Evolutionary conservation across 345 rosid species (phyloP).

Genomic region (Bruguiera sexangula): DNA sequence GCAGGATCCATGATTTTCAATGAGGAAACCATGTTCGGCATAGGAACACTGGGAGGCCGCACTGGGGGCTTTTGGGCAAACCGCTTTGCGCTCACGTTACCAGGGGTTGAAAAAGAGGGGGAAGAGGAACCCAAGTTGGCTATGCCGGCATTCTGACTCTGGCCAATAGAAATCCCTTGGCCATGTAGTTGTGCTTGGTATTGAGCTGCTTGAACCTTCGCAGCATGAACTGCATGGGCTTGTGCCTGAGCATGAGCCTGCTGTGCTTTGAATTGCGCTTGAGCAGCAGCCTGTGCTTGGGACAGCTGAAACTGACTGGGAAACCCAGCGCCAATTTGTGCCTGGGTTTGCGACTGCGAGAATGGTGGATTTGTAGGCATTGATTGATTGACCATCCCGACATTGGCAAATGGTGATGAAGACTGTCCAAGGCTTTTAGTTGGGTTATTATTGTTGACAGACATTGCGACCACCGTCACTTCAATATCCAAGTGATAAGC

Average conservation of each 20-base stretch:
- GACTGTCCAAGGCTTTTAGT: constrained; percentile 60
- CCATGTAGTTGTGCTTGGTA: constrained; percentile 81
- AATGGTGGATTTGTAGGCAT: constrained; percentile 56
- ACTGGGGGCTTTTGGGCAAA: constrained; percentile 67
- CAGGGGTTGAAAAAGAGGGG: constrained; percentile 63
- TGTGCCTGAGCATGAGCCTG: constrained; percentile 40
- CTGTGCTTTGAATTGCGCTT: constrained; percentile 49
- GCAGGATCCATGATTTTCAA: constrained; percentile 82
- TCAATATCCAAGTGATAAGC: background rate
- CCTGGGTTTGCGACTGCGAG: constrained; percentile 47
- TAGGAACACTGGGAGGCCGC: constrained; percentile 70
- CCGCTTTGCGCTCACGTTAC: constrained; percentile 51
- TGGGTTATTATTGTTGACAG: constrained; percentile 43
- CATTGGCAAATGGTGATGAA: constrained; percentile 74
- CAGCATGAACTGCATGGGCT: constrained; percentile 37
- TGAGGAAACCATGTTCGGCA: constrained; percentile 57
- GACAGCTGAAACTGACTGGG: constrained; percentile 65
- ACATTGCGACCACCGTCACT: constrained; percentile 30
- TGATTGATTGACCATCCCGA: constrained; percentile 57
- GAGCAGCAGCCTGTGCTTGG: constrained; percentile 64
- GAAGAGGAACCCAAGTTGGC: constrained; percentile 67
- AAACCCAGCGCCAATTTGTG: constrained; percentile 52
- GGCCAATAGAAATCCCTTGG: constrained; percentile 57
- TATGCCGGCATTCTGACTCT: constrained; percentile 49
- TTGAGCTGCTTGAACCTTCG: constrained; percentile 60